phyloP scores from a whole-genome alignment of 1,139 yeast species.

The Candida sanyaensis region DNA sequence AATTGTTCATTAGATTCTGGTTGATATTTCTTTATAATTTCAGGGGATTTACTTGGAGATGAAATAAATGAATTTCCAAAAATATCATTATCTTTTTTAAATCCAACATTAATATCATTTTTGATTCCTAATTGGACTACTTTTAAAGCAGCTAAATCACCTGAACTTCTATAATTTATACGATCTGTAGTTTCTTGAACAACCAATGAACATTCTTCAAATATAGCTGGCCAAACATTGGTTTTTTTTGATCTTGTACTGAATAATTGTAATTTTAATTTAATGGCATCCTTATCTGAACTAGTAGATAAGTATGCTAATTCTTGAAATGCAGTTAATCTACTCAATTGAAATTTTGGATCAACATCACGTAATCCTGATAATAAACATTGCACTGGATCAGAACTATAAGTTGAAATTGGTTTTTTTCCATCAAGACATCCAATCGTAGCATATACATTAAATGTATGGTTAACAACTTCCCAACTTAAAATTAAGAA shows the following conservation, averaged over 20 bases:
- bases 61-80: conserved; percentile 34
- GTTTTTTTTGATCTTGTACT: conserved; percentile 48
- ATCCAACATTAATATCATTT: conserved; percentile 12
- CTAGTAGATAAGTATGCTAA: conserved; percentile 61
- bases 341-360: conserved; percentile 54
- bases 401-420: conserved; percentile 65
- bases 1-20: not conserved
- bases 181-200: conserved; percentile 49
- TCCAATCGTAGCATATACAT: conserved; percentile 78
- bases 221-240: conserved; percentile 56
- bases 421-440: conserved; percentile 77
- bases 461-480: conserved; percentile 59
- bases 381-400: conserved; percentile 72
- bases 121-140: conserved; percentile 17
- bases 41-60: conserved; percentile 9
- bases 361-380: conserved; percentile 62
- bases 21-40: conserved; percentile 3
- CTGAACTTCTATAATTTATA: conserved; percentile 34
- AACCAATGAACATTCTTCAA: conserved; percentile 60
- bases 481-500: conserved; percentile 57
- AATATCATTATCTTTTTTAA: conserved; percentile 21
- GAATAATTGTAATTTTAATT: conserved; percentile 56
- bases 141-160: conserved; percentile 35
- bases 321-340: conserved; percentile 75
- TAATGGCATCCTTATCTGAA: conserved; percentile 40